Base-by-base conservation (phyloP, 2,329 filamentous ascomycete species). In the Aspergillus unguis region DNA sequence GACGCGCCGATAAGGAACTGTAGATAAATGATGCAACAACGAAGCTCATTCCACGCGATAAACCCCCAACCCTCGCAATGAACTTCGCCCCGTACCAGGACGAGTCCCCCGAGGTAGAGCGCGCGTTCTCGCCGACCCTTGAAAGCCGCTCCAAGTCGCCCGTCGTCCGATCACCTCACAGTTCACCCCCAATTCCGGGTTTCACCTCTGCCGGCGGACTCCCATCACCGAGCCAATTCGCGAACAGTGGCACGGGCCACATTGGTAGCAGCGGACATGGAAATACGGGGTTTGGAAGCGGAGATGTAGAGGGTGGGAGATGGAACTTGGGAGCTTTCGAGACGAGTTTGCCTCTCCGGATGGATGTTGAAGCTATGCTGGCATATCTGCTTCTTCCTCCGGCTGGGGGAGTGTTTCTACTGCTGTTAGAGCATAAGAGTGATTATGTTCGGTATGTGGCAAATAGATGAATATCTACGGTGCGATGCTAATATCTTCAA, bases 11-110 rank as follows among this genome's bases (percentile, higher is more conserved):
- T 45, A 45, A 45, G 48, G 17, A 45, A 7, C 38, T 52, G 42
- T 45, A 49, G 38, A 36, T 5, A 17, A 10, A 35, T 6, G 36
- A 50, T 26, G 17, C 17, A 28, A 40, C 38, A 48, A 54, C 28
- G 23, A 53, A 44, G 38, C 52, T 44, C 46, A 38, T 10, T 29
- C 28, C 46, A 33, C 54, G 26, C 55, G 56, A 62, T 61, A 61
- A 58, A 48, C 40, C 25, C 26, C 4, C 11, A 42, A 47, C 46
- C 44, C 41, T 36, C 55, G 76, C 63, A 51, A 94, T 94, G 88
- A 89, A 96, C 77, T 99, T 97, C 71, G 94, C 94, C 42, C 94
- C 94, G 35, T 99, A 97, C 75, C 94, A 97, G 77, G 92, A 92
- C 72, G 87, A 87, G 44, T 87, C 88, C 11, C 94, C 94, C 7